phyloP scores from a whole-genome alignment of 176 grass and related monocot genomes.

The Poa pratensis region DNA sequence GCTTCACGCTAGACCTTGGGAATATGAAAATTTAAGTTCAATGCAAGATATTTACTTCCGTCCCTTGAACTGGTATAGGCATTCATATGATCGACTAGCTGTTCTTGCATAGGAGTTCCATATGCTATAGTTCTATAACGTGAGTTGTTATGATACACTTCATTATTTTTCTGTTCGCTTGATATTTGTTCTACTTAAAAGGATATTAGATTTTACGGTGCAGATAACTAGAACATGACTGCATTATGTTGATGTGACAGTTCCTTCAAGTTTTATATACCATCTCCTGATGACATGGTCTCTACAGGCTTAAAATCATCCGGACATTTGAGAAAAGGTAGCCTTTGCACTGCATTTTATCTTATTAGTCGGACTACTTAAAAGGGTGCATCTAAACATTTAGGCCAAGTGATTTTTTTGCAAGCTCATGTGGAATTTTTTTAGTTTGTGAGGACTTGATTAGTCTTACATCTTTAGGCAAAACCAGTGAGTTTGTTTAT shows the following conservation, averaged over 20 bases:
- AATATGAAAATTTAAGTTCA: not conserved
- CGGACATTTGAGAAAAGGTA: conserved; percentile 66
- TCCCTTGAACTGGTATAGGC: conserved; percentile 19
- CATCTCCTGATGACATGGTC: conserved; percentile 87
- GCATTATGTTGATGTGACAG: conserved; percentile 55
- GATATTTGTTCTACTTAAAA: not conserved
- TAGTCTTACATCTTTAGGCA: not conserved
- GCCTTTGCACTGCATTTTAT: not conserved
- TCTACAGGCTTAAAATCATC: conserved; percentile 64
- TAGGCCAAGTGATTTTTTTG: not conserved
- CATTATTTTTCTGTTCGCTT: not conserved
- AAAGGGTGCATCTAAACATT: conserved; percentile 7
- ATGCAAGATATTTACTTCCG: not conserved
- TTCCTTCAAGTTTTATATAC: conserved; percentile 88
- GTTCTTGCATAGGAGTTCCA: not conserved
- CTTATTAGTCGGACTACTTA: not conserved
- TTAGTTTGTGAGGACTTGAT: not conserved
- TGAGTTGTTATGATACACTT: not conserved
- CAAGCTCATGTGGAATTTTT: not conserved
- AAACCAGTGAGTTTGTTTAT: conserved; percentile 12
- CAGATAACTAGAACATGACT: conserved; percentile 38
- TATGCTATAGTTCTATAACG: not conserved
- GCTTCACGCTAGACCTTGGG: not conserved
- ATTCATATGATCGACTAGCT: not conserved
- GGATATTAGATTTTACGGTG: conserved; percentile 6